Percentiles rank a stretch among this genome's conserved stretches.
phyloP scores from a whole-genome alignment of 768 basidiomycete genomes.

The Lactarius psammicola region DNA sequence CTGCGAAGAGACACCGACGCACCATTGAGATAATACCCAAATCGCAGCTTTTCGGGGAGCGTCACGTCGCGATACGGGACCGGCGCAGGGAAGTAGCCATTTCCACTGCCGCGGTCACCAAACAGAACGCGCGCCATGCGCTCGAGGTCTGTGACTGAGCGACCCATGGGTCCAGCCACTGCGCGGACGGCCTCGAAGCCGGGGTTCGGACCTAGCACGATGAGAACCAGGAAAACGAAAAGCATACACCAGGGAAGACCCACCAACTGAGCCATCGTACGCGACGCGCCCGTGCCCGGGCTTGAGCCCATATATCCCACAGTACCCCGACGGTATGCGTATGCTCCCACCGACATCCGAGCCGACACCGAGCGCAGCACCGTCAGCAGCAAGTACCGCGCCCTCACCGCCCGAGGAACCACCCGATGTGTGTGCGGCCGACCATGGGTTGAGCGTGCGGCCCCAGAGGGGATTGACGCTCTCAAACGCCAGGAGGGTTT shows the following conservation, averaged over 20 bases:
- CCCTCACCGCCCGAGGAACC: constrained; percentile 47
- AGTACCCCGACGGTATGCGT: constrained; percentile 77
- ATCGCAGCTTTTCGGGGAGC: constrained; percentile 57
- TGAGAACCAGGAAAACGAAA: constrained; percentile 2
- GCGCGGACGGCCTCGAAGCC: constrained; percentile 69
- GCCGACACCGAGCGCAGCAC: constrained; percentile 75
- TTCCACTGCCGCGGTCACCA: constrained; percentile 37
- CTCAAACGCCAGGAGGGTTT: constrained; percentile 83
- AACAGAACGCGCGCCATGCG: constrained; percentile 52
- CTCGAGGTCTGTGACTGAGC: constrained; percentile 69
- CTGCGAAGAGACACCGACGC: neutral
- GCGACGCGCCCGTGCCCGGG: constrained; percentile 60
- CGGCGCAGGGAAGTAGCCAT: constrained; percentile 40
- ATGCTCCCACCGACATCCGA: constrained; percentile 82
- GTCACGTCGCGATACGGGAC: constrained; percentile 59
- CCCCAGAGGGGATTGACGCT: constrained; percentile 81
- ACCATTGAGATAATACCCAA: constrained; percentile 74
- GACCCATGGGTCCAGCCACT: constrained; percentile 63
- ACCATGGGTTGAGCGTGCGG: constrained; percentile 66
- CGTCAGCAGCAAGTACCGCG: constrained; percentile 75
- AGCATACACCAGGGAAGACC: too few species aligned
- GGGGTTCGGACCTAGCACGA: constrained; percentile 48
- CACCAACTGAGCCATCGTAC: constrained; percentile 46
- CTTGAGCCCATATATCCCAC: constrained; percentile 78
- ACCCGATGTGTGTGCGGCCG: constrained; percentile 33